Conservation (phyloP, 1,284 basidiomycete species). For the Moniliophthora roreri region DNA sequence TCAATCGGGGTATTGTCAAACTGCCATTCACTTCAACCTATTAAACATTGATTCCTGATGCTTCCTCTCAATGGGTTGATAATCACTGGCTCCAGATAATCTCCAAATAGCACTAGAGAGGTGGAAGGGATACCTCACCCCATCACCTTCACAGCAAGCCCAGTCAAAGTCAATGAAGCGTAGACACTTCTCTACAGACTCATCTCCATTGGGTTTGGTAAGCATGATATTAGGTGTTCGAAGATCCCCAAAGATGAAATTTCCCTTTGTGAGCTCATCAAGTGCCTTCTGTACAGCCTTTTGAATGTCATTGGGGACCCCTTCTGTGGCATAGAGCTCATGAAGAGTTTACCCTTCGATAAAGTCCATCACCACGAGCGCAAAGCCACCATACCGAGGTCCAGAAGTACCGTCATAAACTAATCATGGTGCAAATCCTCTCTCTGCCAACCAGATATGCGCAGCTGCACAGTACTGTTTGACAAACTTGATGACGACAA, state of each 20-base stretch:
- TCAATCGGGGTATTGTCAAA: too few relatives aligned
- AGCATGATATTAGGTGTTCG: too few relatives aligned
- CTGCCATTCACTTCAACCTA: too few relatives aligned
- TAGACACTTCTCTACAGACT: too few relatives aligned
- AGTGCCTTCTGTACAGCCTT: neutral
- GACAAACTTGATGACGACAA: neutral
- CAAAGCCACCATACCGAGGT: neutral
- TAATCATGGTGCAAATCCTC: neutral
- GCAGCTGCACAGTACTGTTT: neutral
- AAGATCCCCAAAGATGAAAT: conserved; percentile 1
- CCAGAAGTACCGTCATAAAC: neutral
- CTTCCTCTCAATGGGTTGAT: too few relatives aligned
- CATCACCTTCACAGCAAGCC: too few relatives aligned
- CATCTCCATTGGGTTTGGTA: too few relatives aligned
- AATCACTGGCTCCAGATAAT: too few relatives aligned
- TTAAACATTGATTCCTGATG: too few relatives aligned
- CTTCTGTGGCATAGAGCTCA: neutral
- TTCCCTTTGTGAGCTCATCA: neutral
- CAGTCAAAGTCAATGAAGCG: too few relatives aligned
- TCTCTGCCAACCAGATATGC: neutral
- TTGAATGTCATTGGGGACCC: neutral
- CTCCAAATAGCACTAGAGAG: too few relatives aligned
- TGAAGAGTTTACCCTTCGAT: neutral
- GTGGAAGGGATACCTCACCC: too few relatives aligned
- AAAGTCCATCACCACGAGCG: conserved; percentile 2